A percentile compares a stretch with the other conserved stretches of the same genome.
phyloP scores from a whole-genome alignment of 305 asterid genomes.

The Rubia occidens region DNA sequence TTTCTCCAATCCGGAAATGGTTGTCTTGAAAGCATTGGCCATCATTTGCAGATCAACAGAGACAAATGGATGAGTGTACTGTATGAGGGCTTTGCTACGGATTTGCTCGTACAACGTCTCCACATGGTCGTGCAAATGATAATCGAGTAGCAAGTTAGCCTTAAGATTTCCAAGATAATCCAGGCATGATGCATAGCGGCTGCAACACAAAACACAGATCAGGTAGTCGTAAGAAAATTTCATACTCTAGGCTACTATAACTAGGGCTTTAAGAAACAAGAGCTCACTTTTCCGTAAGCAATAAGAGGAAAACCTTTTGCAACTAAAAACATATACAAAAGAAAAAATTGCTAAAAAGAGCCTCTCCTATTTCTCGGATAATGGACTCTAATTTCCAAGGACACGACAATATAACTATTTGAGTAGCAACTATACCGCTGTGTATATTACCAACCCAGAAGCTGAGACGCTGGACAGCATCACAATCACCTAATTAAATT shows the following conservation, averaged over 20 bases:
- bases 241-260: not conserved
- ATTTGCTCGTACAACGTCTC: constrained; percentile 79
- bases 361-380: too few relatives aligned
- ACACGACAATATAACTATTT: not conserved
- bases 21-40: constrained; percentile 92
- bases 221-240: constrained; percentile 6
- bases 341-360: not conserved
- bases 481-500: not conserved
- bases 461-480: not conserved
- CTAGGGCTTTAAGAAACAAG: not conserved
- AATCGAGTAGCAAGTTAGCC: constrained; percentile 74
- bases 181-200: constrained; percentile 89
- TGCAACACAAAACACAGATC: constrained; percentile 31
- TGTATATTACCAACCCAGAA: not conserved
- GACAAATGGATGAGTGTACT: constrained; percentile 84
- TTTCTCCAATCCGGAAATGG: constrained; percentile 61
- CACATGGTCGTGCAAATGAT: constrained; percentile 93
- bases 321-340: not conserved
- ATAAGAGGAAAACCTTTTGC: not conserved
- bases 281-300: not conserved
- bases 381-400: not conserved
- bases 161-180: constrained; percentile 83
- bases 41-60: constrained; percentile 88
- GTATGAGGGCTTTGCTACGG: constrained; percentile 93
- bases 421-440: not conserved